These are phyloP conservation scores for Luffa aegyptiaca DNA, from an alignment of 306 rosid species.

Conservation along the genomic window DNA sequence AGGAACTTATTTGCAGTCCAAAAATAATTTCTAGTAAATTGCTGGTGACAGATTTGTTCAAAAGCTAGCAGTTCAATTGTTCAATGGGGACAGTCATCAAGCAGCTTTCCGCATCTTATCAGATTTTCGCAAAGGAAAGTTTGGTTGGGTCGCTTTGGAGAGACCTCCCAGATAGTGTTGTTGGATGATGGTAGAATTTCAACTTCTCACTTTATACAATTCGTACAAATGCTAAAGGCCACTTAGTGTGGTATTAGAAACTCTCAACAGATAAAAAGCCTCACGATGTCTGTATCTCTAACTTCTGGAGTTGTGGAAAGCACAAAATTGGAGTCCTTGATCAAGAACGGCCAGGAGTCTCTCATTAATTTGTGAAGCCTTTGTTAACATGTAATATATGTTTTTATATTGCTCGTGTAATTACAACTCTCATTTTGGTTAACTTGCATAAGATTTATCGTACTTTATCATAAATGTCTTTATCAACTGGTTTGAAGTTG, in stretches of 20 bases:
- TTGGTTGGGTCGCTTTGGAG: slow-evolving; percentile 88
- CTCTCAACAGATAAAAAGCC: neutral
- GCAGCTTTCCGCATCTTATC: slow-evolving; percentile 67
- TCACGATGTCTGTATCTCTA: neutral
- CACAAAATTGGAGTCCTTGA: neutral
- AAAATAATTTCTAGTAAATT: neutral
- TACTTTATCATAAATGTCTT: neutral
- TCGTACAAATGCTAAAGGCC: neutral
- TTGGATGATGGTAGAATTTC: neutral
- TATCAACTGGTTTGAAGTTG: neutral
- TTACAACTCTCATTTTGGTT: neutral
- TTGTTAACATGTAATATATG: neutral
- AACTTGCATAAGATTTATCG: neutral
- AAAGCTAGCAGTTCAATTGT: slow-evolving; percentile 62
- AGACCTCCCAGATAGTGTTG: slow-evolving; percentile 52
- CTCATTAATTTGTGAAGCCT: neutral
- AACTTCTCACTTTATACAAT: neutral
- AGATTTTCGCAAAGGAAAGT: slow-evolving; percentile 82
- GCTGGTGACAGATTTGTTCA: slow-evolving; percentile 47
- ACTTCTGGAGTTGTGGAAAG: neutral
- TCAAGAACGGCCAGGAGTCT: neutral
- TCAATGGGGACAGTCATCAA: slow-evolving; percentile 69
- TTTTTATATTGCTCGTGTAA: neutral
- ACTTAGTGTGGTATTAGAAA: neutral
- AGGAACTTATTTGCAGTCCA: neutral